Evolutionary conservation across 176 grass and related monocot genomes (phyloP).

Genomic region (Zizania latifolia): DNA sequence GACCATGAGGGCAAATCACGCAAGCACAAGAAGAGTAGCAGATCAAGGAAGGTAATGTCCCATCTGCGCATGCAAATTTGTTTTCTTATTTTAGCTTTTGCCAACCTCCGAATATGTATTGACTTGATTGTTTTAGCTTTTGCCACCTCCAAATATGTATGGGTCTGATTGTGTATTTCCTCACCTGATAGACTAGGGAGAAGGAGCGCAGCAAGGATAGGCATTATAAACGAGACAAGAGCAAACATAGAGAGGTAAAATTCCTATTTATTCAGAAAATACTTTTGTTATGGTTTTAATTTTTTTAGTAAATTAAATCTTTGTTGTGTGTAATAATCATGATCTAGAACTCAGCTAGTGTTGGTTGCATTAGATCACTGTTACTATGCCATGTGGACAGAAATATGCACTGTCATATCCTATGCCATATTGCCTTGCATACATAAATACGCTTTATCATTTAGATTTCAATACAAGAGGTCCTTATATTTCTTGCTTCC

Average conservation of each 20-base stretch:
- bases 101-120: background rate
- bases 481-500: constrained; percentile 83
- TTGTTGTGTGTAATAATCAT: background rate
- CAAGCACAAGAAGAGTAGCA: constrained; percentile 63
- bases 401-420: background rate
- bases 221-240: constrained; percentile 50
- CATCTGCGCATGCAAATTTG: background rate
- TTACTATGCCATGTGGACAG: background rate
- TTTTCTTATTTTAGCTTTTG: background rate
- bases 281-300: background rate
- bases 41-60: constrained; percentile 52
- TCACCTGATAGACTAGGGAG: constrained; percentile 43
- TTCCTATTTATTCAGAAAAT: constrained; percentile 21
- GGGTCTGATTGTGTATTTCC: background rate
- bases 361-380: background rate
- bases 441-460: background rate
- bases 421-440: background rate
- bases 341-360: background rate
- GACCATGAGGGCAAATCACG: constrained; percentile 42
- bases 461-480: constrained; percentile 15
- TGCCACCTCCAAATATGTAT: background rate
- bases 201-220: constrained; percentile 50
- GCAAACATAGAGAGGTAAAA: constrained; percentile 60
- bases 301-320: background rate
- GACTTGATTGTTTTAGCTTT: background rate